Conservation (phyloP, 1,139 yeast genomes). For the Scheffersomyces parashehatae region DNA sequence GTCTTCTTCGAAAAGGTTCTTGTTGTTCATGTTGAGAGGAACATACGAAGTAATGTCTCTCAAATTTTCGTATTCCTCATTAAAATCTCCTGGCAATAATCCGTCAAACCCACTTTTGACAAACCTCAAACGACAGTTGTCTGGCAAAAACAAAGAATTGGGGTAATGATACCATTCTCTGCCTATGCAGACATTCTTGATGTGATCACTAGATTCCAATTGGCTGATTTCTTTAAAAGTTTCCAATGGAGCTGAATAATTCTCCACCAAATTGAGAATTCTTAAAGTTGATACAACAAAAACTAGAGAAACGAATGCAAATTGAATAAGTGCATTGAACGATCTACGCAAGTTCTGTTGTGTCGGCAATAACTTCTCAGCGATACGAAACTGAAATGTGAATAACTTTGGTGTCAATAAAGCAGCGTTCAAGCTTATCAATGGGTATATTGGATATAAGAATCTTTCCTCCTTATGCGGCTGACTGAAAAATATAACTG, state of each 20-base stretch:
- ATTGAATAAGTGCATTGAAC: not conserved
- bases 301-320: not conserved
- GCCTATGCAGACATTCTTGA: conserved; percentile 74
- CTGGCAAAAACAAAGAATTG: conserved; percentile 75
- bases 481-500: conserved; percentile 62
- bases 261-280: conserved; percentile 44
- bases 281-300: conserved; percentile 40
- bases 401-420: conserved; percentile 41
- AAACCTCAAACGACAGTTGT: conserved; percentile 60
- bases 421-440: conserved; percentile 65
- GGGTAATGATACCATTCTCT: conserved; percentile 96
- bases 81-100: conserved; percentile 82
- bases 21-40: conserved; percentile 73
- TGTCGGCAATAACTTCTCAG: not conserved
- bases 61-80: conserved; percentile 35
- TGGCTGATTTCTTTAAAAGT: conserved; percentile 5
- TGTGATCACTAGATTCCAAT: conserved; percentile 5
- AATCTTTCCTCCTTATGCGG: conserved; percentile 96
- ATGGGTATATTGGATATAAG: conserved; percentile 79
- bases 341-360: not conserved
- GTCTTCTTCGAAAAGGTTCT: conserved; percentile 58
- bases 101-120: conserved; percentile 83
- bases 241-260: conserved; percentile 62
- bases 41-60: conserved; percentile 35
- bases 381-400: conserved; percentile 1